Percentiles rank a stretch among this genome's conserved stretches.
These are phyloP conservation scores for Pedinophyceae sp. DNA, from an alignment of 139 green algal genomes.

Conservation along the genomic window DNA sequence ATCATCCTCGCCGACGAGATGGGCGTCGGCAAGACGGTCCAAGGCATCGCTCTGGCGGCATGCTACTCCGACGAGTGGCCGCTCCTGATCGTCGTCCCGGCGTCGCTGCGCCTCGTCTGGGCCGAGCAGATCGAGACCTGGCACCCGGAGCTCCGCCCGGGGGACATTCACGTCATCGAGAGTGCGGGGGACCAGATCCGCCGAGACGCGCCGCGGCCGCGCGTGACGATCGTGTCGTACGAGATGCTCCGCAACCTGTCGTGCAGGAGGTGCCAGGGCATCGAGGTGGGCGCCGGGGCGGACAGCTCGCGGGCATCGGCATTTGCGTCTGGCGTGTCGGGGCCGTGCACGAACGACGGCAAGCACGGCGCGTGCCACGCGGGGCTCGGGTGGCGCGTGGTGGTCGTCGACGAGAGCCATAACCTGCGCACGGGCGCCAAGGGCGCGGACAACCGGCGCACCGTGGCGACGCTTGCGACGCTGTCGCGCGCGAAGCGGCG, in stretches of 20 bases:
- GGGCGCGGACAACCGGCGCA: slow-evolving; percentile 39
- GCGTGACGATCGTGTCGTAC: slow-evolving; percentile 63
- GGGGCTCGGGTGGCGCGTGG: slow-evolving; percentile 43
- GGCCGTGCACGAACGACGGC: too few relatives aligned
- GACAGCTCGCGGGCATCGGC: neutral
- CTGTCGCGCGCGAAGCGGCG: slow-evolving; percentile 20
- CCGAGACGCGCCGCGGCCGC: slow-evolving; percentile 1
- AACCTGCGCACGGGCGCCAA: slow-evolving; percentile 50
- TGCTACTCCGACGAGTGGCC: slow-evolving; percentile 85
- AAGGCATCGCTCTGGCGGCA: slow-evolving; percentile 63
- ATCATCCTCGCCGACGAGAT: slow-evolving; percentile 88
- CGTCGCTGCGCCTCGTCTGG: slow-evolving; percentile 76
- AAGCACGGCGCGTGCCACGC: slow-evolving; percentile 61
- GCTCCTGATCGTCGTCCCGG: slow-evolving; percentile 73
- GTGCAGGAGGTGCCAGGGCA: slow-evolving; percentile 37
- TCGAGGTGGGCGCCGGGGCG: slow-evolving; percentile 3
- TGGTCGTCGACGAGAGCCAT: slow-evolving; percentile 72
- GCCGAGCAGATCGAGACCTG: slow-evolving; percentile 88
- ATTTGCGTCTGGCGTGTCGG: too few relatives aligned
- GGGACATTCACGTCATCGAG: slow-evolving; percentile 24
- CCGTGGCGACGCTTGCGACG: slow-evolving; percentile 36
- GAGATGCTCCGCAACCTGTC: slow-evolving; percentile 71
- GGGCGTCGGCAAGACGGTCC: slow-evolving; percentile 80
- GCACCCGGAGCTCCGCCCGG: slow-evolving; percentile 63
- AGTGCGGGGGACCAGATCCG: slow-evolving; percentile 1